phyloP scores from a whole-genome alignment of 2,329 filamentous ascomycete species.

The Coniochaeta prunicola region DNA sequence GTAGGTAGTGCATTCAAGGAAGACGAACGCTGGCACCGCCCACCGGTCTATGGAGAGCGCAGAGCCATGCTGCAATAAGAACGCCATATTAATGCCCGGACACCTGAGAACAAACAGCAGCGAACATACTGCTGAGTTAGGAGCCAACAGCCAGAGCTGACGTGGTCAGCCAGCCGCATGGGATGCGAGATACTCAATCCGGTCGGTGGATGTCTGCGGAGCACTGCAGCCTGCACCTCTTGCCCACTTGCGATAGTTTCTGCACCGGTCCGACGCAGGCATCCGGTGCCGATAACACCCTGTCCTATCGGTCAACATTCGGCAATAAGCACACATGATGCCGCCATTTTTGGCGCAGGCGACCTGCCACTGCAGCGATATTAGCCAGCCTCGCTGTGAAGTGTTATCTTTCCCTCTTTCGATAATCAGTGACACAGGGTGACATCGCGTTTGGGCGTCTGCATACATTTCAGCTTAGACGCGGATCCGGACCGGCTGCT shows the following conservation, averaged over 20 bases:
- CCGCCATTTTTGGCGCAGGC: background rate
- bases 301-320: background rate
- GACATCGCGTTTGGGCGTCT: background rate
- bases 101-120: background rate
- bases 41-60: too few species aligned
- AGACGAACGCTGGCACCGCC: too few species aligned
- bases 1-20: too few species aligned
- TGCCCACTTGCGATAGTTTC: background rate
- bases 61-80: background rate
- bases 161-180: background rate
- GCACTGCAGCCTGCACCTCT: background rate
- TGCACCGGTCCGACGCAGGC: background rate
- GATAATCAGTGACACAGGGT: background rate
- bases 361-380: background rate
- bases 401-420: background rate
- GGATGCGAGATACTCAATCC: background rate
- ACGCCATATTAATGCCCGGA: background rate
- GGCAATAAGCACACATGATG: background rate
- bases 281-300: too few species aligned
- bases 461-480: background rate
- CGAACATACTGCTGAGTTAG: background rate
- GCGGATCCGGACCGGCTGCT: background rate
- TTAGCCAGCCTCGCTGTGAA: background rate
- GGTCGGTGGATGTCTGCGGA: background rate
- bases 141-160: background rate